Base-by-base conservation (phyloP, 208 protist species). In the Acanthamoeba lenticulata region DNA sequence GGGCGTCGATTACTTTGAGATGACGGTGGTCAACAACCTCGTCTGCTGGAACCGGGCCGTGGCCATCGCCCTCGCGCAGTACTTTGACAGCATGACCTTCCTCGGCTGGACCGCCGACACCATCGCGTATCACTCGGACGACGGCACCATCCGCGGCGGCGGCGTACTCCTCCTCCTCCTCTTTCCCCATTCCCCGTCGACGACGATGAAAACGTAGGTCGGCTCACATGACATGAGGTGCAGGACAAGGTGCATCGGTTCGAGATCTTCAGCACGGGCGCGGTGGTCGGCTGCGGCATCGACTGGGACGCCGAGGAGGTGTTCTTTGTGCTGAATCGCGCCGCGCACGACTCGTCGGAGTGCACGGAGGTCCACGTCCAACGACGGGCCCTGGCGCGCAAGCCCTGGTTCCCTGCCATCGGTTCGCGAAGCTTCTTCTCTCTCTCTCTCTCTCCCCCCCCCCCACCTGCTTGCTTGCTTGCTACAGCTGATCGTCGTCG, bases 111-210 rank as follows among this genome's bases (percentile, higher is more conserved):
- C 40, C 29, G 24, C 19, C 0, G 11, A 21, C 11, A 11, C 77
- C 15, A 86, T 86, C 77, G 77, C 44, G n/a, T 86, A 86, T 29
- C 77, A 86, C 77, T 86, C 77, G 3, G 77, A 86, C 44, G 77
- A 86, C 77, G 77, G 77, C 77, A 57, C 44, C 44, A 57, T 86
- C 24, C 7, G 44, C 4, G 77, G 77, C 11, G 77, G 77, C 4
- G 44, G 17, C 0, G 24, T 77, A n/a, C 2, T 11, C 29, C 36
- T 29, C 9, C 60, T 17, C 21, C 55, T 27, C 4, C 55, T 6
- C 21, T 27, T 62, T 62, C 15, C 55, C n/a, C n/a, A n/a, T n/a
- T n/a, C n/a, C n/a, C n/a, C n/a, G n/a, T n/a, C n/a, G n/a, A n/a
- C n/a, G n/a, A n/a, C n/a, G n/a, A n/a, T n/a, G n/a, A n/a, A n/a